phyloP scores from a whole-genome alignment of 2,329 filamentous ascomycete species.

The Penicillium corylophilum region DNA sequence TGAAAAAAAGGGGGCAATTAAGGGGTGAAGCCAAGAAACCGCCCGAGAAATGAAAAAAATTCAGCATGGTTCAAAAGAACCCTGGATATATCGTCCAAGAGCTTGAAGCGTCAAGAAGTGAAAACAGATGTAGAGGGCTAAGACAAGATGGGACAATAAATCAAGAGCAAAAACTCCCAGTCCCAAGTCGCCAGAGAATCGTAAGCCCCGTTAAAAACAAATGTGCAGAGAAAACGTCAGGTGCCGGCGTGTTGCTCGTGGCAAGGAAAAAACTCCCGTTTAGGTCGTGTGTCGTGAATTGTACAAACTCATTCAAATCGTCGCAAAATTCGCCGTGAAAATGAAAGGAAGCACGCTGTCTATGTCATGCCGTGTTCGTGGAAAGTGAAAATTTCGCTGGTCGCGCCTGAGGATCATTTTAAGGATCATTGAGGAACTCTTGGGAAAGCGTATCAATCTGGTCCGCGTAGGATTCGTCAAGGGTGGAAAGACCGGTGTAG shows the following conservation, averaged over 20 bases:
- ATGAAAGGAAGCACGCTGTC: slow-evolving; percentile 11
- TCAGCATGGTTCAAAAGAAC: neutral
- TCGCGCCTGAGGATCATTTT: slow-evolving; percentile 28
- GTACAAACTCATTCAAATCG: slow-evolving; percentile 25
- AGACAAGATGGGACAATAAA: slow-evolving; percentile 12
- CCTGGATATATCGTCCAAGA: neutral
- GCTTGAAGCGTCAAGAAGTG: neutral
- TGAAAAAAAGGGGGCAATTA: slow-evolving; percentile 13
- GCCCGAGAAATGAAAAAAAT: slow-evolving; percentile 5
- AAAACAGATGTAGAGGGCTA: neutral
- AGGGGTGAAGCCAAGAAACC: slow-evolving; percentile 6
- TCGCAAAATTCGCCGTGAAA: slow-evolving; percentile 16
- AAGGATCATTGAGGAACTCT: slow-evolving; percentile 38
- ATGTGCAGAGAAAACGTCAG: slow-evolving; percentile 8
- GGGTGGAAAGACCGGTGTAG: slow-evolving; percentile 23
- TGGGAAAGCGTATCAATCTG: slow-evolving; percentile 41
- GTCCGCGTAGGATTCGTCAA: slow-evolving; percentile 37
- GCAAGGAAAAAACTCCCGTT: slow-evolving; percentile 9
- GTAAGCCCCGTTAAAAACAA: neutral
- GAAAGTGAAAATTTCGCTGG: slow-evolving; percentile 3
- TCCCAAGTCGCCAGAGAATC: neutral
- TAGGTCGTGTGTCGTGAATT: slow-evolving; percentile 24
- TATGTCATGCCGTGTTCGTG: slow-evolving; percentile 12
- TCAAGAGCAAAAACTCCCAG: neutral
- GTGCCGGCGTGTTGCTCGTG: slow-evolving; percentile 6